A percentile compares a stretch with the other conserved stretches of the same genome.
Evolutionary conservation across 2,329 filamentous ascomycete genomes (phyloP).

Genomic region (Passalora sequoiae): DNA sequence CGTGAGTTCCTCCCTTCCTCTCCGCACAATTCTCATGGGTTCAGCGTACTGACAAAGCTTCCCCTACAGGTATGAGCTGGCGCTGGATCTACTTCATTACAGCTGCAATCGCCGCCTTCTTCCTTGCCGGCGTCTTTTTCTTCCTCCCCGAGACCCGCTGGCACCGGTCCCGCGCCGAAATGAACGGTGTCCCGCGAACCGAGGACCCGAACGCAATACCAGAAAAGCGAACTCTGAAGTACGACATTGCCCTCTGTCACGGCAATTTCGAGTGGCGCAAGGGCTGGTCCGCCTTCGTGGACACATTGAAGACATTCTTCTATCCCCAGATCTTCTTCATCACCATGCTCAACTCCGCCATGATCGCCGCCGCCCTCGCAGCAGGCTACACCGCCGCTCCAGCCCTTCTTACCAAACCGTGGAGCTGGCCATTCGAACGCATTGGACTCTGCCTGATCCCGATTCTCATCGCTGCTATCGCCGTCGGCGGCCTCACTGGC

Average conservation of each 20-base stretch:
- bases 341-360: conserved; percentile 29
- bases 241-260: conserved; percentile 26
- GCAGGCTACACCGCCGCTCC: conserved; percentile 26
- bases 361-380: conserved; percentile 29
- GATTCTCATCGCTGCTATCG: conserved; percentile 24
- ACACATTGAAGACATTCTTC: conserved; percentile 30
- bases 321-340: conserved; percentile 33
- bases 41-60: too few relatives aligned
- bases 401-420: conserved; percentile 23
- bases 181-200: conserved; percentile 21
- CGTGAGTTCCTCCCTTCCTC: too few relatives aligned
- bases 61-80: conserved; percentile 23
- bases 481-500: conserved; percentile 24
- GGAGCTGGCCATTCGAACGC: conserved; percentile 18
- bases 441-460: conserved; percentile 23
- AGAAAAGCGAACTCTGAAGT: conserved; percentile 20
- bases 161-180: conserved; percentile 23
- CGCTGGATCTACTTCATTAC: conserved; percentile 31
- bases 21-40: too few relatives aligned
- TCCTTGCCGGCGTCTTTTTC: conserved; percentile 24
- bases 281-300: conserved; percentile 26
- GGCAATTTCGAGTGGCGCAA: conserved; percentile 23
- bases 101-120: conserved; percentile 21
- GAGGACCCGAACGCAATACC: conserved; percentile 11
- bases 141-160: conserved; percentile 31